Conservation (phyloP, 2,329 filamentous ascomycete species). For the Akanthomyces muscarius region DNA sequence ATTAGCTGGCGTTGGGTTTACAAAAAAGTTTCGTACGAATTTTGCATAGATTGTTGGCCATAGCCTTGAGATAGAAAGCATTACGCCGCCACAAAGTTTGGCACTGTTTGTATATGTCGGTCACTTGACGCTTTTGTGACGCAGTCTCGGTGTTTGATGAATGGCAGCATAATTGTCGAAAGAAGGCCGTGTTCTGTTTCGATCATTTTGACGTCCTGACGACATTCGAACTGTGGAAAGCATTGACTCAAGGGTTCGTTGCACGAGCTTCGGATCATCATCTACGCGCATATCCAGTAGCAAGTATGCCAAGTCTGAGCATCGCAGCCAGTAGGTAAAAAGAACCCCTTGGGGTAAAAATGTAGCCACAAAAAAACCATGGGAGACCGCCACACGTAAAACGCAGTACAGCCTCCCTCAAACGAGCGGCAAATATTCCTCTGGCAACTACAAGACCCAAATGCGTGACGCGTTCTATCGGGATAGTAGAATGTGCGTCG, state of each 20-base stretch:
- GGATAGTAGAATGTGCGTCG: slow-evolving; percentile 15
- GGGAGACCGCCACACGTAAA: slow-evolving; percentile 38
- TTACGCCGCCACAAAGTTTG: neutral
- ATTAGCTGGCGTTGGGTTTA: slow-evolving; percentile 5
- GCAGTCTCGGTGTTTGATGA: neutral
- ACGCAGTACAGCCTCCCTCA: slow-evolving; percentile 39
- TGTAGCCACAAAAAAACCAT: slow-evolving; percentile 43
- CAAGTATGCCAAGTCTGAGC: neutral
- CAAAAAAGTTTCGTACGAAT: neutral
- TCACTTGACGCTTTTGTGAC: neutral
- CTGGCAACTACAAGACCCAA: slow-evolving; percentile 31
- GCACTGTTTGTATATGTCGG: neutral
- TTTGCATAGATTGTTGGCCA: neutral
- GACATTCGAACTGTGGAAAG: neutral
- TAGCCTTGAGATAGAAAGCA: neutral
- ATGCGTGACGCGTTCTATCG: slow-evolving; percentile 24
- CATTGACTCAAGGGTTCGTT: too few species aligned
- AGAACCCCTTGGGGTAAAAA: slow-evolving; percentile 16
- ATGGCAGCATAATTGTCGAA: too few species aligned
- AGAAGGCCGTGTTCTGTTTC: too few species aligned
- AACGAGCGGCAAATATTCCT: slow-evolving; percentile 37
- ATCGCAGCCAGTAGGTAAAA: neutral
- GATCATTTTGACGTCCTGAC: neutral
- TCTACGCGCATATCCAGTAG: neutral
- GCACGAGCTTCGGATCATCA: neutral